phyloP scores from a whole-genome alignment of 1,284 basidiomycete genomes.

The Trichosporon sp. region DNA sequence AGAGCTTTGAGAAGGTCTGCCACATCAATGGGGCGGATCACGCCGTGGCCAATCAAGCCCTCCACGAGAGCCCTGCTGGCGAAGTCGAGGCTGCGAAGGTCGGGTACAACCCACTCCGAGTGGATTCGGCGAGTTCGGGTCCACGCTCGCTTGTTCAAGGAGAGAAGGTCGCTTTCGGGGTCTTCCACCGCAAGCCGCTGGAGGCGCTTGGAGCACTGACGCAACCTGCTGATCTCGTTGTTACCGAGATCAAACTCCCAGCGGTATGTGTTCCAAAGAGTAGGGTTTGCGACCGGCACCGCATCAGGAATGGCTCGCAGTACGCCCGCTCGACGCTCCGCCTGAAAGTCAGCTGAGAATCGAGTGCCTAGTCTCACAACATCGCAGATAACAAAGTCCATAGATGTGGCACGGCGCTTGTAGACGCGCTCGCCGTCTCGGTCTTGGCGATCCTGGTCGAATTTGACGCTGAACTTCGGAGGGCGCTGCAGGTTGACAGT shows the following conservation, averaged over 20 bases:
- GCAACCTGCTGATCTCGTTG: constrained; percentile 29
- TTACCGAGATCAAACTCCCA: constrained; percentile 42
- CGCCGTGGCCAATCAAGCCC: constrained; percentile 52
- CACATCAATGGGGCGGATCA: constrained; percentile 45
- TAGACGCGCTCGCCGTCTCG: constrained; percentile 23
- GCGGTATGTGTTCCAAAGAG: constrained; percentile 49
- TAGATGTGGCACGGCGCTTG: constrained; percentile 46
- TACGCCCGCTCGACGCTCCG: constrained; percentile 41
- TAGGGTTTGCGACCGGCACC: constrained; percentile 44
- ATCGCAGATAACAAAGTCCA: constrained; percentile 46
- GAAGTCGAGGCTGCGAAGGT: constrained; percentile 40
- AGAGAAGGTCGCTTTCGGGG: constrained; percentile 43
- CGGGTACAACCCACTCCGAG: constrained; percentile 31
- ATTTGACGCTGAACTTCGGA: constrained; percentile 44
- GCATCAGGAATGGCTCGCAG: constrained; percentile 43
- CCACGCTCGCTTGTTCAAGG: constrained; percentile 8
- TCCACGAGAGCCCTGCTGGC: constrained; percentile 49
- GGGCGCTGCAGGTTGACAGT: constrained; percentile 47
- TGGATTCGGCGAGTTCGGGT: not conserved
- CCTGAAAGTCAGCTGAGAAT: constrained; percentile 31
- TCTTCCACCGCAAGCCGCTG: constrained; percentile 41
- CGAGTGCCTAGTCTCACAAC: constrained; percentile 18
- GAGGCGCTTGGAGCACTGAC: constrained; percentile 27
- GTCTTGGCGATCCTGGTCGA: constrained; percentile 26
- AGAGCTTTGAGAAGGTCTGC: constrained; percentile 35